Evolutionary conservation across 805 yeast species (phyloP).

Genomic region (Metschnikowia sp.): DNA sequence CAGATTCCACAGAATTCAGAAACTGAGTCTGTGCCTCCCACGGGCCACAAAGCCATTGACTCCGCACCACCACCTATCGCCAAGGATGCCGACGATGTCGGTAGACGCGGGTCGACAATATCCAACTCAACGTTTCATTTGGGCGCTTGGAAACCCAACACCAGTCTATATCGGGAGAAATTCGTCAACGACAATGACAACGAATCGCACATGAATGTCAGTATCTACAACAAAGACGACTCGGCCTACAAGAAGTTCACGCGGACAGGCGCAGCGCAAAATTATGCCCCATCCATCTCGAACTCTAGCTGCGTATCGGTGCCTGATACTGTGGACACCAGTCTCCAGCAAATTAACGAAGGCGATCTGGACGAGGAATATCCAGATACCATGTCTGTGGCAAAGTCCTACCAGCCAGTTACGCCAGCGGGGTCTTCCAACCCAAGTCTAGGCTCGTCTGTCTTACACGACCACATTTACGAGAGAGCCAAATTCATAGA

Average conservation of each 20-base stretch:
- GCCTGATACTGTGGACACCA: conserved; percentile 40
- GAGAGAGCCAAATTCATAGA: conserved; percentile 13
- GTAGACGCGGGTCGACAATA: conserved; percentile 34
- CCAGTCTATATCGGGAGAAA: conserved; percentile 46
- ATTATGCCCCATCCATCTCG: conserved; percentile 15
- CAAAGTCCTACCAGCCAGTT: conserved; percentile 5
- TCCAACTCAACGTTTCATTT: conserved; percentile 35
- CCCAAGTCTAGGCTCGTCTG: conserved; percentile 10
- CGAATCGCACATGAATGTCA: conserved; percentile 25
- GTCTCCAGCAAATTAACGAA: conserved; percentile 33
- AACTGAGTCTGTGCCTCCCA: too few species aligned
- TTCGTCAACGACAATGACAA: conserved; percentile 45
- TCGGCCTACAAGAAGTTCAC: conserved; percentile 33
- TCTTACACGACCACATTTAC: conserved; percentile 12
- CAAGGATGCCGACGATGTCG: conserved; percentile 11
- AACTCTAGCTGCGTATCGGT: conserved; percentile 26
- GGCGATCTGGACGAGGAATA: conserved; percentile 23
- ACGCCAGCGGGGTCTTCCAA: conserved; percentile 3
- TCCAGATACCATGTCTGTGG: conserved; percentile 11
- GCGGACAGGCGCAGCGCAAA: conserved; percentile 21
- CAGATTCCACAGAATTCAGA: too few species aligned
- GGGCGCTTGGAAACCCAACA: conserved; percentile 61
- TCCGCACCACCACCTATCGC: neutral
- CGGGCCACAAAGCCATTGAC: too few species aligned
- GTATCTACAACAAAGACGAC: conserved; percentile 19